Percentiles rank a stretch among this genome's conserved stretches.
These are phyloP conservation scores for Saccharomyces pastorianus DNA, from an alignment of 1,139 yeast species.

Conservation along the genomic window DNA sequence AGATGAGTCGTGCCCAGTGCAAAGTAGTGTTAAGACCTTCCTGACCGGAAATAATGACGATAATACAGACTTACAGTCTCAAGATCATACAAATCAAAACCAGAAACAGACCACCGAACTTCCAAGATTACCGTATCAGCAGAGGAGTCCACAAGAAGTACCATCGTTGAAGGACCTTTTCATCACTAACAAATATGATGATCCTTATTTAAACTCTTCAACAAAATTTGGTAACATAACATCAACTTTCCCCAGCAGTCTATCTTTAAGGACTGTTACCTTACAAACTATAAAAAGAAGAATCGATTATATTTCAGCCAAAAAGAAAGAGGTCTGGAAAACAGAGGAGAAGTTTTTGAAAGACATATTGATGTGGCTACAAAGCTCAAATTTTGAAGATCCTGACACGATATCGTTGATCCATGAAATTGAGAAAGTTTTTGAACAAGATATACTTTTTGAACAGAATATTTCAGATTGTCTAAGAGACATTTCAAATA, in stretches of 20 bases:
- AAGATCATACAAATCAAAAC: not conserved
- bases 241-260: not conserved
- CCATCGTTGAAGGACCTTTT: not conserved
- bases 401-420: conserved; percentile 17
- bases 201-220: not conserved
- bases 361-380: conserved; percentile 23
- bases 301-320: conserved; percentile 17
- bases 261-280: conserved; percentile 7
- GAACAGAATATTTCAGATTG: conserved; percentile 19
- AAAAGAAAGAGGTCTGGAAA: conserved; percentile 18
- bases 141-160: not conserved
- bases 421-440: conserved; percentile 18
- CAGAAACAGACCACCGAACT: not conserved
- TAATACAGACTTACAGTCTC: not conserved
- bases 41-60: conserved; percentile 3
- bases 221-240: not conserved
- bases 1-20: not conserved
- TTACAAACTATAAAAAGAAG: conserved; percentile 18
- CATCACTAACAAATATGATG: not conserved
- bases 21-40: conserved; percentile 2
- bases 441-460: conserved; percentile 19
- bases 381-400: conserved; percentile 16
- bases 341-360: conserved; percentile 18
- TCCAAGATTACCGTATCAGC: not conserved
- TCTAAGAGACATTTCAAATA: conserved; percentile 14